Base-by-base conservation (phyloP, 202 grass and related monocot species). In the Dendrocalamus latiflorus region DNA sequence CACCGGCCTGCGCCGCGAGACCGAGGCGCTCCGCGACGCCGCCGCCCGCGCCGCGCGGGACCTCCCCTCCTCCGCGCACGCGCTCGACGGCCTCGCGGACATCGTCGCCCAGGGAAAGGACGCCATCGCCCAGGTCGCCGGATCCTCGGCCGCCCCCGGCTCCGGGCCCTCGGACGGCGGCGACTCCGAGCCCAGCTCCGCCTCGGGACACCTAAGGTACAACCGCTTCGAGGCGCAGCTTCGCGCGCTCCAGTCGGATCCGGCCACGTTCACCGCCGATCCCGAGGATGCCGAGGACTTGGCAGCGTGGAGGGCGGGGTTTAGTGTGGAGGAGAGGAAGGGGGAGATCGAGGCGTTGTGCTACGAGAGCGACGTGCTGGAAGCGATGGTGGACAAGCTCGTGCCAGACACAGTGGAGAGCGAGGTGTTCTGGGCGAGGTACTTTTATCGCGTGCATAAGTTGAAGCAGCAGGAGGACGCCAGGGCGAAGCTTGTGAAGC, bases 91-190 rank as follows among this genome's bases (percentile, higher is more conserved):
- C 21, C 63, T 94, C 79, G 82, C 82, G 5, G 87, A 84, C 68
- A 95, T 98, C 82, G 91, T 95, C 50, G 68, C 88, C 59, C 95
- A 98, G 59, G 91, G 93, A 22, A 98, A 93, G 91, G 95, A 95
- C 62, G 92, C 86, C 47, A 36, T 95, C 72, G 82, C 87, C 16
- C 83, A 86, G 68, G 79, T 47, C 30, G 47, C 87, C 18, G 79
- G 49, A 5, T 42, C 88, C 8, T 71, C 56, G 7, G 44, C 16
- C 2, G 70, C 80, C 72, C 7, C 85, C 5, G 45, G 39, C 7
- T 20, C 76, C 20, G 22, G 14, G 26, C 17, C 68, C 72, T 67
- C 79, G 4, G 80, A 84, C 39, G 71, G 22, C 65, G 65, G 50
- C 12, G 90, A 89, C 18, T 58, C 79, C 26, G 90, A 88, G 9